These are phyloP conservation scores for Baudoinia panamericana DNA, from an alignment of 495 filamentous ascomycete genomes.

Conservation along the genomic window DNA sequence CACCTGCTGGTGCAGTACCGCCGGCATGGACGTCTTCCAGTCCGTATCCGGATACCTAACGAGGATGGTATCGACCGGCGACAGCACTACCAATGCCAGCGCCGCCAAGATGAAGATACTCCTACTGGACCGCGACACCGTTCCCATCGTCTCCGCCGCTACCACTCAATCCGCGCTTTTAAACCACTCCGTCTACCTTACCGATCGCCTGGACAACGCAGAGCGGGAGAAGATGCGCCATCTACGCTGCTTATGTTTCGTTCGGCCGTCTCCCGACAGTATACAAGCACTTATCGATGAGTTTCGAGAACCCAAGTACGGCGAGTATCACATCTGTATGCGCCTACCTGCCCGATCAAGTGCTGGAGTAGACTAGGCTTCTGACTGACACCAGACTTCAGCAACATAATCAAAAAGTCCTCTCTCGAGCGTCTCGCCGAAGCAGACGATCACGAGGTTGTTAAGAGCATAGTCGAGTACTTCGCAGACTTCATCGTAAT, in stretches of 20 bases:
- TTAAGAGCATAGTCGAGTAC: constrained; percentile 81
- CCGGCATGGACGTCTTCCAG: constrained; percentile 76
- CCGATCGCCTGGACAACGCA: constrained; percentile 83
- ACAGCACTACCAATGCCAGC: constrained; percentile 51
- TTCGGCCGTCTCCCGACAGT: constrained; percentile 79
- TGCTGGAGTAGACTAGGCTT: background rate
- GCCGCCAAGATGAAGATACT: constrained; percentile 98
- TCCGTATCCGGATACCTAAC: constrained; percentile 90
- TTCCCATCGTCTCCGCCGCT: constrained; percentile 83
- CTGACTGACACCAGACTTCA: constrained; percentile 50
- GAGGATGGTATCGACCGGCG: constrained; percentile 88
- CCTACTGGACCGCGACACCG: constrained; percentile 86
- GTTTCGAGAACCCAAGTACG: constrained; percentile 89
- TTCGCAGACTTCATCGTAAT: constrained; percentile 91
- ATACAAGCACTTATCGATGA: constrained; percentile 92
- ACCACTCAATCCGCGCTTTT: constrained; percentile 93
- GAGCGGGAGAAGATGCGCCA: constrained; percentile 97
- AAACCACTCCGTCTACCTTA: constrained; percentile 94
- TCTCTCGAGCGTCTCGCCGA: constrained; percentile 88
- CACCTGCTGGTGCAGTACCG: background rate
- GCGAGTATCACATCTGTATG: constrained; percentile 82
- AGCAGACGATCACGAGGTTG: constrained; percentile 95
- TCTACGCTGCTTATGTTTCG: constrained; percentile 82
- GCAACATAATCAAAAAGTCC: constrained; percentile 93
- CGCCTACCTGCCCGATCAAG: background rate